phyloP scores from a whole-genome alignment of 768 basidiomycete species.

The Agaricus bisporus region DNA sequence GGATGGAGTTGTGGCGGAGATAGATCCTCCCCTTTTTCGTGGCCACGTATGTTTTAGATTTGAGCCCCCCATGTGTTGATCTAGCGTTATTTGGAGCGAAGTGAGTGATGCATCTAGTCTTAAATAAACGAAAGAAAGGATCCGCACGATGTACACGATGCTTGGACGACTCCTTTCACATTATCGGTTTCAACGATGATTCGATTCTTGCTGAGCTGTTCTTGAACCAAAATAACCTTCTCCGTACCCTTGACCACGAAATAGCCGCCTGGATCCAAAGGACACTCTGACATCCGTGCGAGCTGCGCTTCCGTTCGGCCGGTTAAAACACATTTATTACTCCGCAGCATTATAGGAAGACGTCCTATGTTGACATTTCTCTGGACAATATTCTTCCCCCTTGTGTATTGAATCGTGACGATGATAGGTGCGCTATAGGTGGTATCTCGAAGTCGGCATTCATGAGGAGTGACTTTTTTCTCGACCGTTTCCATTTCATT shows the following conservation, averaged over 20 bases:
- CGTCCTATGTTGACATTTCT: slow-evolving; percentile 86
- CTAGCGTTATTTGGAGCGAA: slow-evolving; percentile 27
- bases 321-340: slow-evolving; percentile 89
- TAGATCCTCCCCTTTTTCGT: slow-evolving; percentile 95
- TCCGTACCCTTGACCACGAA: slow-evolving; percentile 99
- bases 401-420: slow-evolving; percentile 92
- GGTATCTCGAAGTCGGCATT: slow-evolving; percentile 92
- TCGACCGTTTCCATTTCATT: slow-evolving; percentile 77
- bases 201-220: slow-evolving; percentile 97
- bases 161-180: slow-evolving; percentile 86
- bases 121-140: background rate
- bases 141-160: slow-evolving; percentile 92
- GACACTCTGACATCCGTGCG: slow-evolving; percentile 95
- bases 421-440: slow-evolving; percentile 91
- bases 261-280: slow-evolving; percentile 98
- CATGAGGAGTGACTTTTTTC: slow-evolving; percentile 88
- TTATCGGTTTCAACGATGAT: slow-evolving; percentile 96
- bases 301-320: slow-evolving; percentile 72
- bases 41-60: slow-evolving; percentile 96
- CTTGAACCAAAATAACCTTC: slow-evolving; percentile 98
- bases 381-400: slow-evolving; percentile 84
- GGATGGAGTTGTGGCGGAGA: slow-evolving; percentile 94
- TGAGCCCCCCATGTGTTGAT: slow-evolving; percentile 77
- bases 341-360: slow-evolving; percentile 93
- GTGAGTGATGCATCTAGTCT: slow-evolving; percentile 9